Percentiles rank a stretch among this genome's conserved stretches.
Conservation (phyloP, 208 protist species). For the Phytomonas francai region DNA sequence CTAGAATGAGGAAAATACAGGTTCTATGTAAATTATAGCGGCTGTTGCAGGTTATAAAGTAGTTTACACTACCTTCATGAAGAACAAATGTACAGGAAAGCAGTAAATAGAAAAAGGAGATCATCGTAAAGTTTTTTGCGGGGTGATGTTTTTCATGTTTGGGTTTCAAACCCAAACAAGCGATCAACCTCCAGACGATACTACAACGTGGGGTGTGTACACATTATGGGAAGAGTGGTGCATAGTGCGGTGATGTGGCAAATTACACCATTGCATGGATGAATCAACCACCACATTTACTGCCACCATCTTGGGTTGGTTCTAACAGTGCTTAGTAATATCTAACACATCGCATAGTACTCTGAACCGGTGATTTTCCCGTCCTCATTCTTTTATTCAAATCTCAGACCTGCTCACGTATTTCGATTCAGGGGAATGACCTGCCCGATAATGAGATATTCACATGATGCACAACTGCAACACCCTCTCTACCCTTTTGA, state of each 20-base stretch:
- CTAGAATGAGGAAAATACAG: not conserved
- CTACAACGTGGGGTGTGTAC: not conserved
- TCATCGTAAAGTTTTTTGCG: not conserved
- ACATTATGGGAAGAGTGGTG: not conserved
- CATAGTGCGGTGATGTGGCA: not conserved
- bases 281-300: not conserved
- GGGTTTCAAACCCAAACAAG: not conserved
- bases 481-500: not conserved
- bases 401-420: too few species aligned
- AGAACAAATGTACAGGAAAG: not conserved
- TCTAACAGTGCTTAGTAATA: not conserved
- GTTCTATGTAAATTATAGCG: not conserved
- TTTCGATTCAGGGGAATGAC: too few species aligned
- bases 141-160: not conserved
- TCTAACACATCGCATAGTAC: not conserved
- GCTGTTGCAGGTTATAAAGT: not conserved
- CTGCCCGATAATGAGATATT: not conserved
- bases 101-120: not conserved
- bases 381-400: too few species aligned
- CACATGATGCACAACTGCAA: not conserved
- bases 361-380: too few species aligned
- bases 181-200: not conserved
- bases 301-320: not conserved
- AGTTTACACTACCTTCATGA: not conserved
- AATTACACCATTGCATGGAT: slow-evolving; percentile 5